A percentile compares a stretch with the other conserved stretches of the same genome.
Conservation (phyloP, 345 rosid species). For the Triadica sebifera region DNA sequence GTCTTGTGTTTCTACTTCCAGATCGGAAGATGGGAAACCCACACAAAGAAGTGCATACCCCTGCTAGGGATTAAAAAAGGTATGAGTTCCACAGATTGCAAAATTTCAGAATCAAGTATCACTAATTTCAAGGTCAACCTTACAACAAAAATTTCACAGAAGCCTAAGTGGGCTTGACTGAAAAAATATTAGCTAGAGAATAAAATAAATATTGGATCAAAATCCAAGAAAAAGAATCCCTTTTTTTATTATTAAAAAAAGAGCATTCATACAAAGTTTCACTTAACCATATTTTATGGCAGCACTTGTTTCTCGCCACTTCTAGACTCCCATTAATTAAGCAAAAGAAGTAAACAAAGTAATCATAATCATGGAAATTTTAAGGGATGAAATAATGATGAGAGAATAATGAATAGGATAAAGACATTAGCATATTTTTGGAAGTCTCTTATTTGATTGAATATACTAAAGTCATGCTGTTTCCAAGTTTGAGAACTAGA, state of each 20-base stretch:
- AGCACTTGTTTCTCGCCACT: not conserved
- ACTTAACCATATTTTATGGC: not conserved
- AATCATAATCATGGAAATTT: not conserved
- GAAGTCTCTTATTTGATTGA: not conserved
- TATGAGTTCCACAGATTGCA: not conserved
- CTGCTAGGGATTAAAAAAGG: constrained; percentile 31
- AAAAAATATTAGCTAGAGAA: not conserved
- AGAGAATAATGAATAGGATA: no score
- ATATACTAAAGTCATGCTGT: not conserved
- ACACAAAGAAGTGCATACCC: constrained; percentile 96
- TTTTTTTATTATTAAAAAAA: no score
- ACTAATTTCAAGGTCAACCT: not conserved
- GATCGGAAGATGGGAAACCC: constrained; percentile 80
- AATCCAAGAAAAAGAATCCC: not conserved
- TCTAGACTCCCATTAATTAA: not conserved
- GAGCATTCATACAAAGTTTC: no score
- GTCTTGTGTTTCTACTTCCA: constrained; percentile 92
- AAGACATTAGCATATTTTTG: no score
- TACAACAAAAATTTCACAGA: not conserved
- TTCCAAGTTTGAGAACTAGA: not conserved
- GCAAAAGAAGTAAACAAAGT: not conserved
- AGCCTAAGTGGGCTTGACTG: not conserved
- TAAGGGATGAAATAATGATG: not conserved
- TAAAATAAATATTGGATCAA: not conserved
- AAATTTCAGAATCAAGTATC: not conserved